These are phyloP conservation scores for Bretschneidera sinensis DNA, from an alignment of 345 rosid genomes.

Conservation along the genomic window DNA sequence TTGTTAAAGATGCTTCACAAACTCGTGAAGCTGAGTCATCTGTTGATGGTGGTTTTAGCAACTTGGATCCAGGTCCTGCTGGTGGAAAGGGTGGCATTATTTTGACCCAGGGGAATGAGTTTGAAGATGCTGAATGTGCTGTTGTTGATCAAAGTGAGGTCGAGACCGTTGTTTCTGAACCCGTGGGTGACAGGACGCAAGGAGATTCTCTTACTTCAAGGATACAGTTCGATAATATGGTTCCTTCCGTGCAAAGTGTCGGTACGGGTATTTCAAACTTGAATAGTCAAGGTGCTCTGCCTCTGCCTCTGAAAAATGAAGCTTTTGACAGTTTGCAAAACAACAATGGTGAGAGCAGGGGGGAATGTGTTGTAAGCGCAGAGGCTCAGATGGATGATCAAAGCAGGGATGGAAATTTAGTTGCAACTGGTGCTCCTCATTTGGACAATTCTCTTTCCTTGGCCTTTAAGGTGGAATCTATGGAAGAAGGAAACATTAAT, in stretches of 20 bases:
- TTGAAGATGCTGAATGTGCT: slow-evolving; percentile 12
- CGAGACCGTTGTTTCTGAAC: slow-evolving; percentile 22
- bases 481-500: slow-evolving; percentile 24
- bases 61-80: slow-evolving; percentile 23
- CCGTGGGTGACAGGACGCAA: slow-evolving; percentile 28
- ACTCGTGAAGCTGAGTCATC: slow-evolving; percentile 29
- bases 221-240: slow-evolving; percentile 29
- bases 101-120: slow-evolving; percentile 15
- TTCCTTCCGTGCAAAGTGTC: slow-evolving; percentile 17
- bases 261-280: slow-evolving; percentile 22
- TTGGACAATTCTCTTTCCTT: slow-evolving; percentile 18
- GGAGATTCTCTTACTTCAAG: slow-evolving; percentile 33
- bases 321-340: slow-evolving; percentile 21
- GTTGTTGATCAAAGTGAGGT: slow-evolving; percentile 23
- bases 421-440: slow-evolving; percentile 16
- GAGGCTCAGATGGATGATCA: slow-evolving; percentile 20
- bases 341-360: slow-evolving; percentile 13
- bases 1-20: slow-evolving; percentile 35
- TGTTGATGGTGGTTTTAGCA: slow-evolving; percentile 28
- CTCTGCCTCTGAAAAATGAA: slow-evolving; percentile 23
- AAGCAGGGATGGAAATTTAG: slow-evolving; percentile 21
- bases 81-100: slow-evolving; percentile 25
- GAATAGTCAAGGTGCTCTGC: slow-evolving; percentile 24
- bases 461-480: slow-evolving; percentile 18
- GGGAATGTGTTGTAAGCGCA: slow-evolving; percentile 14